These are phyloP conservation scores for Selenicereus undatus DNA, from an alignment of 148 eudicot species.

Conservation along the genomic window DNA sequence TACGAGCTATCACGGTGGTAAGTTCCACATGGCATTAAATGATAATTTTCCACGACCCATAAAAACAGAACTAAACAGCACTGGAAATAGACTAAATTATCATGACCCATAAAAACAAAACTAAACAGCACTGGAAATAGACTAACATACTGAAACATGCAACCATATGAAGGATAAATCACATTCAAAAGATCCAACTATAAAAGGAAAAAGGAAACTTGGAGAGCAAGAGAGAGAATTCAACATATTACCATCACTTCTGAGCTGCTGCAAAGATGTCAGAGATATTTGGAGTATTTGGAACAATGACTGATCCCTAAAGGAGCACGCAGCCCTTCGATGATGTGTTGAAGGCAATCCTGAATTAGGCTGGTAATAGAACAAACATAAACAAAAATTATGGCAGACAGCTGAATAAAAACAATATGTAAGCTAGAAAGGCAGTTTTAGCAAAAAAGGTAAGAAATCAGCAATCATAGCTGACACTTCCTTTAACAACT, in stretches of 20 bases:
- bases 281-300: conserved; percentile 81
- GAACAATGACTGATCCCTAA: conserved; percentile 74
- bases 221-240: background rate
- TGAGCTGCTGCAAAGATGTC: conserved; percentile 71
- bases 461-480: background rate
- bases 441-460: background rate
- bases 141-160: background rate
- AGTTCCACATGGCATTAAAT: background rate
- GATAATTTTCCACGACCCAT: background rate
- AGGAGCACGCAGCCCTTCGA: conserved; percentile 71
- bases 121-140: background rate
- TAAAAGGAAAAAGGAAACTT: background rate
- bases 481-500: background rate
- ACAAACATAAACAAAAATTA: conserved; percentile 12
- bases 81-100: no score
- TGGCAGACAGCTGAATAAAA: background rate
- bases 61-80: background rate
- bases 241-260: conserved; percentile 59
- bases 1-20: background rate
- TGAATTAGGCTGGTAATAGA: conserved; percentile 58
- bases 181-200: background rate
- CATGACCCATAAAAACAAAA: background rate
- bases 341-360: conserved; percentile 80
- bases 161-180: background rate
- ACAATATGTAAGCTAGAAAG: conserved; percentile 1